Base-by-base conservation (phyloP, 768 basidiomycete genomes). In the Serendipita indica region DNA sequence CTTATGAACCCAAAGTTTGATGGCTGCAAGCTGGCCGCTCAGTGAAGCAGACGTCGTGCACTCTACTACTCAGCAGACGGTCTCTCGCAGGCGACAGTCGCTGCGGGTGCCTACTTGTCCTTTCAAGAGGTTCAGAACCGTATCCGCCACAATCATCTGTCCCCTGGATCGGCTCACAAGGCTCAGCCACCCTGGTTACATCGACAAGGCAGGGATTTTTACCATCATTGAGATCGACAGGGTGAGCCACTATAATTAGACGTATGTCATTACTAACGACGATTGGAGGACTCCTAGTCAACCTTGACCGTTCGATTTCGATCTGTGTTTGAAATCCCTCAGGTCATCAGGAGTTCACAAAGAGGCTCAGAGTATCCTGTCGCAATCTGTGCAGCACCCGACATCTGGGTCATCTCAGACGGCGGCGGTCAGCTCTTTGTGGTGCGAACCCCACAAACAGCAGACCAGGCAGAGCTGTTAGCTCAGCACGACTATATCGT, bases 1-100 rank as follows among this genome's bases (percentile, higher is more conserved):
- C 75, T 90, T 14, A 69, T 86, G 25, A 90, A 91, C 64, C 80
- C 86, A 1, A 85, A 84, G 63, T 92, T 92, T 60, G 89, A 92
- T 63, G 86, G 85, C 1, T 91, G 91, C 68, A 86, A 79, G 63
- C 75, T 92, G 27, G 75, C 82, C 61, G 2, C 72, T 87, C 33
- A 67, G 74, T 10, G 80, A 82, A 63, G 78, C 82, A n/a, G 71
- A 77, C 5, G 70, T 72, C 6, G 74, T 85, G 3, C 69, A 70
- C 18, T 74, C 78, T 25, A 78, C 76, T 67, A 67, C 69, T 7
- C 76, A 89, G 30, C 66, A 62, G 70, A 61, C 67, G 77, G 64
- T 66, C 77, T 72, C 63, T 52, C 65, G 14, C 78, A 73, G 73
- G 74, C 79, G 5, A 79, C 82, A 39, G 64, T 60, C 32, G 58